Conservation (phyloP, 441 rosid genomes). For the Gossypium schwendimanii region DNA sequence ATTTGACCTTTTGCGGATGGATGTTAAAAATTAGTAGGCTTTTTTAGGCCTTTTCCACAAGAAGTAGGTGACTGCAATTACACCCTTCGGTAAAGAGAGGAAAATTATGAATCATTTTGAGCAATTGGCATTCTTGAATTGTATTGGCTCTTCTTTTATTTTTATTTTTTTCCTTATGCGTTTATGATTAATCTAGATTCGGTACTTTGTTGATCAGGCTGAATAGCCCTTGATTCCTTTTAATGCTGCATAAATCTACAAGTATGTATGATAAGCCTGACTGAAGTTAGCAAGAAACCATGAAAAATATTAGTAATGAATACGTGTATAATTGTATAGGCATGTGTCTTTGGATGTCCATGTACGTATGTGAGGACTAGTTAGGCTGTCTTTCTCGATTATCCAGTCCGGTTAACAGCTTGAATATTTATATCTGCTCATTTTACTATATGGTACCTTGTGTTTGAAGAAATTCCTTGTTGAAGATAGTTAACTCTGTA, state of each 20-base stretch:
- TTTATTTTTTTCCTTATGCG: background rate
- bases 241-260: too few relatives aligned
- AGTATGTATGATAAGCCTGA: too few relatives aligned
- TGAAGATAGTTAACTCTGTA: background rate
- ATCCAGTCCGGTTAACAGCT: background rate
- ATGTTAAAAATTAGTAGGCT: background rate
- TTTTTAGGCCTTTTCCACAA: background rate
- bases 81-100: background rate
- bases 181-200: background rate
- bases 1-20: background rate
- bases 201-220: too few relatives aligned
- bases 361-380: background rate
- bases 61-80: slow-evolving; percentile 6
- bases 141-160: background rate
- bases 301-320: too few relatives aligned
- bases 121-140: background rate
- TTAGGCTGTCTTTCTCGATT: background rate
- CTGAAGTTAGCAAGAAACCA: too few relatives aligned
- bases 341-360: background rate
- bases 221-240: too few relatives aligned
- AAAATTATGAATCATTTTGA: background rate
- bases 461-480: background rate
- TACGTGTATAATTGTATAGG: background rate
- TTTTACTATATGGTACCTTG: background rate
- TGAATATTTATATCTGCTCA: background rate